These are phyloP conservation scores for Erysimum cheiri DNA, from an alignment of 441 rosid genomes.

Conservation along the genomic window DNA sequence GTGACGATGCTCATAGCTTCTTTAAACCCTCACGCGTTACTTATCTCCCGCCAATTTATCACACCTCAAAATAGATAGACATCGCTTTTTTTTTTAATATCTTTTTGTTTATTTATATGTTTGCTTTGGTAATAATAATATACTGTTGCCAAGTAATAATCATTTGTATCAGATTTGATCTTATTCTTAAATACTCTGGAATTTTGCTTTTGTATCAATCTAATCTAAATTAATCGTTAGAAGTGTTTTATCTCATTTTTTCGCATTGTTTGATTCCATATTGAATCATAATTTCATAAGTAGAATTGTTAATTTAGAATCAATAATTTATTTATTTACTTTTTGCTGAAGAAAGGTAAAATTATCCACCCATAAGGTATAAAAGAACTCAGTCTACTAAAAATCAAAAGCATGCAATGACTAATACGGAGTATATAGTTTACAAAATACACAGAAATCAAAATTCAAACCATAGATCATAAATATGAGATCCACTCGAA, in stretches of 20 bases:
- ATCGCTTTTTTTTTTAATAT: not conserved
- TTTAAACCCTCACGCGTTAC: not conserved
- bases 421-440: not conserved
- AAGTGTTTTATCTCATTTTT: not conserved
- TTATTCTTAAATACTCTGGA: not conserved
- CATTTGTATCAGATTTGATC: not conserved
- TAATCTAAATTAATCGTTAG: not conserved
- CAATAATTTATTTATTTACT: not conserved
- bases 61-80: not conserved
- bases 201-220: not conserved
- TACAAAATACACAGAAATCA: not conserved
- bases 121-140: not conserved
- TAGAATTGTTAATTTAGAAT: not conserved
- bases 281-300: not conserved
- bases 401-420: not conserved
- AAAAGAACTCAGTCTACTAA: not conserved
- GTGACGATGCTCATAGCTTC: constrained; percentile 36
- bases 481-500: not conserved
- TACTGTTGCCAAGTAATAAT: not conserved
- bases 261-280: not conserved
- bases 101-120: not conserved
- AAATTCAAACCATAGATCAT: not conserved
- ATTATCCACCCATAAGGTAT: not conserved
- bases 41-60: constrained; percentile 35
- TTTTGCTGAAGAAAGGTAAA: no score